Base-by-base conservation (phyloP, 129 eudicot species). In the Helianthus tuberosus region DNA sequence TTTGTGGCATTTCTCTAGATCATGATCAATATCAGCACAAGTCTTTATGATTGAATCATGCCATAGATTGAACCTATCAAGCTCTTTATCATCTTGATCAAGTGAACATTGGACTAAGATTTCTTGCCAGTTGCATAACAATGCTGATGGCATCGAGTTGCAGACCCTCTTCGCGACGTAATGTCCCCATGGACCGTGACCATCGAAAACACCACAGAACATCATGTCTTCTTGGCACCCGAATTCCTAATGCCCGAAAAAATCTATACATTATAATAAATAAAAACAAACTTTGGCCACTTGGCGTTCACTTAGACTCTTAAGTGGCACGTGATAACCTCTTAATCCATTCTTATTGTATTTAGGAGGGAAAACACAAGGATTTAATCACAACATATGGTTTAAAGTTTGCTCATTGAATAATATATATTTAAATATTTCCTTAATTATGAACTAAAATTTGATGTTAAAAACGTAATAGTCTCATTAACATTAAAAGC, bases 131-230 rank as follows among this genome's bases (percentile, higher is more conserved):
- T 84, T 88, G 72, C 93, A 83, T 16, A 93, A 80, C 79, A 93
- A 83, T 6, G 91, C 88, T 3, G 95, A 66, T 43, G 91, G 85
- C 91, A 93, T 79, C n/a, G 88, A 86, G 36, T 90, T 88, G 59
- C 97, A 79, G 50, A 93, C 98, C 58, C 51, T 76, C 77, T 93
- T 93, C 8, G 98, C 85, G 60, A 93, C 97, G 76, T 46, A 93
- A 85, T 93, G 97, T 25, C 98, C 98, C 98, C 98, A 93, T 1
- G 86, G 87, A 68, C 97, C 98, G 23, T 93, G 98, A 69, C 98
- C 98, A 71, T 93, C 98, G 55, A 90, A 90, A 29, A 93, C 88
- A 12, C 98, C 97, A 76, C 98, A 93, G 49, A 90, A 93, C 69
- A 88, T 82, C 97, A 93, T 88, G 76, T 93, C 98, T 10, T 85